Percentiles rank a stretch among this genome's conserved stretches.
These are phyloP conservation scores for Ogataea nitratoaversa DNA, from an alignment of 805 yeast genomes.

Conservation along the genomic window DNA sequence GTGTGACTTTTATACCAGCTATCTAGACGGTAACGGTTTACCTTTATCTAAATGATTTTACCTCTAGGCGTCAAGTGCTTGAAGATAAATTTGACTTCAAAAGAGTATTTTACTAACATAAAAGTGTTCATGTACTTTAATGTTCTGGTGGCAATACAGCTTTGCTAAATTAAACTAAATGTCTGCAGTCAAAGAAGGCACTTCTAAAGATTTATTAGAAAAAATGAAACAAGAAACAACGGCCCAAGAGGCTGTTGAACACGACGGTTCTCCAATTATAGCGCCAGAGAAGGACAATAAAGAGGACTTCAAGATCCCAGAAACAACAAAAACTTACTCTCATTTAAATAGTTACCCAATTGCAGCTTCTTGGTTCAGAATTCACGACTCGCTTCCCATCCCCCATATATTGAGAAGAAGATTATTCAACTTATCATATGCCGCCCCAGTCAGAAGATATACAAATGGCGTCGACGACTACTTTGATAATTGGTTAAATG, in stretches of 20 bases:
- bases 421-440: conserved; percentile 22
- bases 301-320: conserved; percentile 9
- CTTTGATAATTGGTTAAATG: conserved; percentile 51
- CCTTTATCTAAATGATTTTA: too few species aligned
- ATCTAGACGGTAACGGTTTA: too few species aligned
- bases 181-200: conserved; percentile 7
- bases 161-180: conserved; percentile 1
- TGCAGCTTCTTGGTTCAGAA: conserved; percentile 32
- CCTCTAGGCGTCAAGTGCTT: too few species aligned
- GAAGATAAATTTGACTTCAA: too few species aligned
- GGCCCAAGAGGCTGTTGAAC: not conserved
- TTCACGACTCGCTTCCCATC: conserved; percentile 22
- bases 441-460: conserved; percentile 18
- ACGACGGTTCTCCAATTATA: not conserved
- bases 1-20: too few species aligned
- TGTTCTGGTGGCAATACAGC: too few species aligned
- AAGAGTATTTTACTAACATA: too few species aligned
- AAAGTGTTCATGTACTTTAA: too few species aligned
- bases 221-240: not conserved
- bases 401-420: conserved; percentile 25
- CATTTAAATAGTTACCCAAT: conserved; percentile 48
- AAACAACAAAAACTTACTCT: conserved; percentile 31
- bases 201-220: conserved; percentile 4
- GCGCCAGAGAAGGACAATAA: not conserved
- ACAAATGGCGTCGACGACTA: conserved; percentile 39